Conservation (phyloP, 495 filamentous ascomycete genomes). For the Darksidea phi region DNA sequence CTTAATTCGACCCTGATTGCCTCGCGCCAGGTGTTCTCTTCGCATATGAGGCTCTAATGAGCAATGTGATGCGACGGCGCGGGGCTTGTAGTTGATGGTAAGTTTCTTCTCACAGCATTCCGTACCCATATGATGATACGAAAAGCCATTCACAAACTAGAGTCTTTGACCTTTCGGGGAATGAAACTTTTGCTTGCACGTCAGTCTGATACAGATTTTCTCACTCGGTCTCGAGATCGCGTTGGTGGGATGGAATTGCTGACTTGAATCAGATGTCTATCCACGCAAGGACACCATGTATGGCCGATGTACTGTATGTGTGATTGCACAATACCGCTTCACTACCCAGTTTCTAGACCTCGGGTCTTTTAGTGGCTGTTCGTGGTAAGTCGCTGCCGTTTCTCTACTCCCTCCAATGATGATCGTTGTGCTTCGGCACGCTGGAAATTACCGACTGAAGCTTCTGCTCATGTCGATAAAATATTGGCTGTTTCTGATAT, state of each 20-base stretch:
- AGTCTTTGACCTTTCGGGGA: constrained; percentile 96
- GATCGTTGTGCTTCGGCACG: constrained; percentile 81
- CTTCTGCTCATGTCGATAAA: constrained; percentile 76
- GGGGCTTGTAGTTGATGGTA: constrained; percentile 4
- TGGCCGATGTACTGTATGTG: no score
- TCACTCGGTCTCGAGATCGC: no score
- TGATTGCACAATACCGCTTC: no score
- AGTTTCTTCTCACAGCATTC: neutral
- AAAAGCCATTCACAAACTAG: constrained; percentile 89
- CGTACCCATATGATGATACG: constrained; percentile 61
- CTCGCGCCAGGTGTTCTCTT: no score
- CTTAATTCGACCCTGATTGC: neutral
- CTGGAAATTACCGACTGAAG: constrained; percentile 99
- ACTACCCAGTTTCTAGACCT: no score
- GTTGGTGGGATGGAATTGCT: no score
- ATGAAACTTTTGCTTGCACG: constrained; percentile 97
- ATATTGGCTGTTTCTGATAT: constrained; percentile 88
- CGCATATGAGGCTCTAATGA: no score
- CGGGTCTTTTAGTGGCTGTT: no score
- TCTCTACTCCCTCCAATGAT: constrained; percentile 58
- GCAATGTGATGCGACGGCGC: neutral
- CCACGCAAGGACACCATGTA: no score
- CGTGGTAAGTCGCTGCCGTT: neutral
- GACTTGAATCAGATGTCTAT: no score
- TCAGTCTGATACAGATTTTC: constrained; percentile 78